phyloP scores from a whole-genome alignment of 306 rosid genomes.

The Begonia masoniana region DNA sequence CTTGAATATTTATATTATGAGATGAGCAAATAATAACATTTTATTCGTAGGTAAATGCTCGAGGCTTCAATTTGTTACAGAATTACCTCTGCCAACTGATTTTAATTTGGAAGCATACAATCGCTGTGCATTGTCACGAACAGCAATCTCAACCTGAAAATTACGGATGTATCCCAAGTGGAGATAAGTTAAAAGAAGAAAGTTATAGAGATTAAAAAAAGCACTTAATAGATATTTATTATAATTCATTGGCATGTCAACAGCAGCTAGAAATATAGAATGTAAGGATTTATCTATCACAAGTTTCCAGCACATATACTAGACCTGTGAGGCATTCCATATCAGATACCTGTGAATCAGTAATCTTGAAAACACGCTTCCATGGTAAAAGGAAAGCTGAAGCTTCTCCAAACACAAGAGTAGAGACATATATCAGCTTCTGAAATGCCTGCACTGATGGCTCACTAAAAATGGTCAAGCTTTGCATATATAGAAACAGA shows the following conservation, averaged over 20 bases:
- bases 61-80: slow-evolving; percentile 7
- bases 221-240: too few relatives aligned
- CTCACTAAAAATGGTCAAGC: slow-evolving; percentile 64
- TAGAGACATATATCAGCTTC: slow-evolving; percentile 91
- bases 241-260: too few relatives aligned
- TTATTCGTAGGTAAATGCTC: neutral
- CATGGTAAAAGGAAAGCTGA: slow-evolving; percentile 93
- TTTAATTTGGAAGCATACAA: slow-evolving; percentile 71
- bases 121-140: slow-evolving; percentile 88
- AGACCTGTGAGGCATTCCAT: too few relatives aligned
- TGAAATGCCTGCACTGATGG: slow-evolving; percentile 99
- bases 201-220: neutral
- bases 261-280: too few relatives aligned
- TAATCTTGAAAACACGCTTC: slow-evolving; percentile 88
- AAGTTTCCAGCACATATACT: too few relatives aligned
- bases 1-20: neutral
- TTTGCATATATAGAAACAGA: slow-evolving; percentile 19
- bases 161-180: slow-evolving; percentile 7
- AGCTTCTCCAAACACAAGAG: slow-evolving; percentile 93
- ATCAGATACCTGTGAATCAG: slow-evolving; percentile 78
- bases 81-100: slow-evolving; percentile 72
- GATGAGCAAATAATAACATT: neutral
- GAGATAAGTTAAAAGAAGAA: slow-evolving; percentile 1
- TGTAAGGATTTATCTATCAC: too few relatives aligned
- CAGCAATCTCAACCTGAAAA: slow-evolving; percentile 76